phyloP scores from a whole-genome alignment of 192 early-diverging fungal species.

The Umbelopsis vinacea region DNA sequence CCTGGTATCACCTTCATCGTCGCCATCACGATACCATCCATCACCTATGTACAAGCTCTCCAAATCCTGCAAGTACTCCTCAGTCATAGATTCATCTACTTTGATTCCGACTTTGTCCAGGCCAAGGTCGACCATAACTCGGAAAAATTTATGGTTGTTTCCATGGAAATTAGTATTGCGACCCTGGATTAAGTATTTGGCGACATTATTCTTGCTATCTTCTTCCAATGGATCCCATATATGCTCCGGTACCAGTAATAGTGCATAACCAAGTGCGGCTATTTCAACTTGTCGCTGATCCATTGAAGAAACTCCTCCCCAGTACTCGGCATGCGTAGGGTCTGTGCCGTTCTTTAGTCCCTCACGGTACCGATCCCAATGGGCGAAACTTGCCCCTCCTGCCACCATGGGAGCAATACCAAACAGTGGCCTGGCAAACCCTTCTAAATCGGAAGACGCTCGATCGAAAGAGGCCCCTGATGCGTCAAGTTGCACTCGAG shows the following conservation, averaged over 20 bases:
- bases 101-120: neutral
- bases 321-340: neutral
- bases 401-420: conserved; percentile 19
- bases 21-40: conserved; percentile 19
- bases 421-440: conserved; percentile 18
- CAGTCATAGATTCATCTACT: conserved; percentile 4
- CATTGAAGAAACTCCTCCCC: neutral
- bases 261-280: conserved; percentile 11
- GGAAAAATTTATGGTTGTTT: conserved; percentile 9
- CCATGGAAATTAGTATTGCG: conserved; percentile 10
- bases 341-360: conserved; percentile 11
- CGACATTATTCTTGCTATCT: neutral
- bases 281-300: conserved; percentile 22
- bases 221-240: conserved; percentile 20
- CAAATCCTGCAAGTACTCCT: conserved; percentile 5
- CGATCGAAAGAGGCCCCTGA: neutral
- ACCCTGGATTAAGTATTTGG: neutral
- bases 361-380: conserved; percentile 6
- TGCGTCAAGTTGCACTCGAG: conserved; percentile 5
- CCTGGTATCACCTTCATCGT: neutral
- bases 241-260: conserved; percentile 9
- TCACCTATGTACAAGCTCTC: conserved; percentile 15
- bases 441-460: conserved; percentile 14
- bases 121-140: conserved; percentile 19
- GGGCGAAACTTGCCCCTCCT: conserved; percentile 1